Base-by-base conservation (phyloP, 192 early-diverging fungal genomes). In the Coemansia asiatica region DNA sequence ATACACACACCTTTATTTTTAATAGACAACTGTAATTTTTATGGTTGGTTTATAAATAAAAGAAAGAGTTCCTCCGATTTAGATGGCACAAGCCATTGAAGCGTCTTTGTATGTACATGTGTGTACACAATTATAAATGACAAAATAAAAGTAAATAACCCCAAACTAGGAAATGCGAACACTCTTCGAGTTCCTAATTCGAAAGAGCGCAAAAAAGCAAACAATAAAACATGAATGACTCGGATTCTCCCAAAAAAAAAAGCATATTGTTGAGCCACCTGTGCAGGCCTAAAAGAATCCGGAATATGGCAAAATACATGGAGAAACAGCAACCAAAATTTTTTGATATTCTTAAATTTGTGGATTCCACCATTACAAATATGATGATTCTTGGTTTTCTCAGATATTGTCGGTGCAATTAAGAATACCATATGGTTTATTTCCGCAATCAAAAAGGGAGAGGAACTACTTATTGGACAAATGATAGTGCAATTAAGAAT, bases 21-120 rank as follows among this genome's bases (percentile, higher is more conserved):
- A 19, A 25, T 16, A 44, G 16, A 44, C 9, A 44, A 36, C 35
- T 36, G 35, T 36, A 16, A 16, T 2, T 44, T 44, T 6, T 18
- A 44, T 44, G 16, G 5, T 6, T 15, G 5, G 13, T 16, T 44
- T 44, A 13, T 8, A 13, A 44, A 44, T 4, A 44, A 44, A 44
- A 44, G 16, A 44, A 16, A 53, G 44, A 46, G 13, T 53, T 27
- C 27, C 25, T 9, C 13, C 40, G 4, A 44, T 44, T 7, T 53
- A 15, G 22, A n/a, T n/a, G 51, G 27, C 51, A 53, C 51, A 53
- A 53, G 51, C 51, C 51, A 53, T 53, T 53, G 26, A 53, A 53
- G 8, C 8, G 31, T 8, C 31, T 8, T 8, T 53, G 26, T n/a
- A 1, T 27, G 10, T 15, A 25, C 6, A 8, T 25, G 23, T 53